These are phyloP conservation scores for Candida ovalis DNA, from an alignment of 805 yeast species.

Conservation along the genomic window DNA sequence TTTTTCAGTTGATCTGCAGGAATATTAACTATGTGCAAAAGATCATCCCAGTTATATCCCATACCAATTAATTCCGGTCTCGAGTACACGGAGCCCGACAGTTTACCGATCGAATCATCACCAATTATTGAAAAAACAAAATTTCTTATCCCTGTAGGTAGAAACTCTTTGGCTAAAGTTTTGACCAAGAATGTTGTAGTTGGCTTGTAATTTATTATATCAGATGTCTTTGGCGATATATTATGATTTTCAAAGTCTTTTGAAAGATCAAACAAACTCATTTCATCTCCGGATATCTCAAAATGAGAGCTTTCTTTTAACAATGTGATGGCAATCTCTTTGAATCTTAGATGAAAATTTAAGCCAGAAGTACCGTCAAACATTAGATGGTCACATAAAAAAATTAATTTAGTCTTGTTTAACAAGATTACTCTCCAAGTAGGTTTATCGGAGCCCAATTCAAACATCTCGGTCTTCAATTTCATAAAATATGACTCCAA, in stretches of 20 bases:
- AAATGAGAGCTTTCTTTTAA: neutral
- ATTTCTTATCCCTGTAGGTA: neutral
- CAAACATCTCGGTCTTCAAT: slow-evolving; percentile 3
- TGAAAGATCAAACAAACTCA: slow-evolving; percentile 4
- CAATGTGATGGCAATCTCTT: slow-evolving; percentile 21
- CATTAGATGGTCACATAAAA: slow-evolving; percentile 29
- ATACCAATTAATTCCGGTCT: slow-evolving; percentile 3
- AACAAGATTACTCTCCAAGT: slow-evolving; percentile 21
- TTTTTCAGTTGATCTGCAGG: slow-evolving; percentile 3
- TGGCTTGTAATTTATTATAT: slow-evolving; percentile 9
- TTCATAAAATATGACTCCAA: slow-evolving; percentile 5
- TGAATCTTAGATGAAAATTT: slow-evolving; percentile 21
- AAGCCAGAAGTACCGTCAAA: slow-evolving; percentile 35
- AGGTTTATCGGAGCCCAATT: slow-evolving; percentile 10
- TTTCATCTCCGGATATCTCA: neutral
- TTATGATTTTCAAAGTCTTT: neutral
- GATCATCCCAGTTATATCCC: slow-evolving; percentile 4
- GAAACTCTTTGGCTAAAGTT: neutral
- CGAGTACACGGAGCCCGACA: neutral
- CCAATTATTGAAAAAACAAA: neutral
- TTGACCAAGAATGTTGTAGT: neutral
- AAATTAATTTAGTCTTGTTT: slow-evolving; percentile 12
- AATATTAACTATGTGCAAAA: slow-evolving; percentile 5
- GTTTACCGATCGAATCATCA: neutral
- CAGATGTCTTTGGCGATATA: slow-evolving; percentile 3